These are phyloP conservation scores for Leptographium wingfieldii DNA, from an alignment of 2,329 filamentous ascomycete species.

Conservation along the genomic window DNA sequence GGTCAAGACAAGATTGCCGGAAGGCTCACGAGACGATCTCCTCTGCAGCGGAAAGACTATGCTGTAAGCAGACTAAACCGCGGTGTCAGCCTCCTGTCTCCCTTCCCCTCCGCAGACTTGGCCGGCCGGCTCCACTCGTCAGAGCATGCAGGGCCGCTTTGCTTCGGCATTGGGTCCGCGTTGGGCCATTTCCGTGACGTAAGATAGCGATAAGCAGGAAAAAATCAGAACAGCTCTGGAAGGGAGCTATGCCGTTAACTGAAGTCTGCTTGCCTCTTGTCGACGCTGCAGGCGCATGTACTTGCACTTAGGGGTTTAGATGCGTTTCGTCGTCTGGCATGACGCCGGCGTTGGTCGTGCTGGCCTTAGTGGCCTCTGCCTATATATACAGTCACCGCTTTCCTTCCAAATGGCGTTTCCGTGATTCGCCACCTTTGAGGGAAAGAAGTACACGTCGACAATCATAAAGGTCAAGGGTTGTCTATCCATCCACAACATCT, in stretches of 20 bases:
- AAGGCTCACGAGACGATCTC: not conserved
- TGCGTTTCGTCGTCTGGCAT: not conserved
- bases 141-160: slow-evolving; percentile 11
- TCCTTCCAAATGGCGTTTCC: not conserved
- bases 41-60: not conserved
- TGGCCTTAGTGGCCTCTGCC: not conserved
- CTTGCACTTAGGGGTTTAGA: slow-evolving; percentile 48
- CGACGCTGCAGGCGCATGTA: slow-evolving; percentile 23
- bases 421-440: not conserved
- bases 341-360: not conserved
- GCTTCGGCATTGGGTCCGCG: slow-evolving; percentile 14
- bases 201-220: not conserved
- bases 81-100: not conserved
- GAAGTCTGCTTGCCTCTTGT: not conserved
- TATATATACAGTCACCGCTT: not conserved
- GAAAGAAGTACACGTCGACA: too few relatives aligned
- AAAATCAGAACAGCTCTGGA: not conserved
- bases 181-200: not conserved
- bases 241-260: slow-evolving; percentile 3
- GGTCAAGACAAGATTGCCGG: not conserved
- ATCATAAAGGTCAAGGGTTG: too few relatives aligned
- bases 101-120: not conserved
- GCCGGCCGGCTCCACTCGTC: not conserved
- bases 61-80: not conserved
- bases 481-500: too few relatives aligned